phyloP scores from a whole-genome alignment of 2,329 filamentous ascomycete species.

The Penicillium hesseltinei region DNA sequence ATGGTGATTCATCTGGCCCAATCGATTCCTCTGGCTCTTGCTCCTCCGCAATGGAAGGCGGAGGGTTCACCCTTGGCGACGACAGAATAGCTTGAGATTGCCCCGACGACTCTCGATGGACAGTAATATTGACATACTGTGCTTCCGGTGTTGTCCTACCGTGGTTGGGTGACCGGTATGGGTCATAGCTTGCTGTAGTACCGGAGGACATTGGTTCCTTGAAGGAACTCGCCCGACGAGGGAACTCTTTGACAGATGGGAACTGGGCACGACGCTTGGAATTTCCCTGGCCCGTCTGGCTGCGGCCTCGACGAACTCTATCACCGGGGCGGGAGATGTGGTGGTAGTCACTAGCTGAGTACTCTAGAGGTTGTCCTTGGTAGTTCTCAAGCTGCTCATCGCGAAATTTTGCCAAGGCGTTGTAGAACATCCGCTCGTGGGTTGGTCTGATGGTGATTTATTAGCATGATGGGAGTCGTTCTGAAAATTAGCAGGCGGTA shows the following conservation, averaged over 20 bases:
- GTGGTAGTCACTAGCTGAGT: slow-evolving; percentile 89
- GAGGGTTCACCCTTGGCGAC: slow-evolving; percentile 12
- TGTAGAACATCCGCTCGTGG: slow-evolving; percentile 92
- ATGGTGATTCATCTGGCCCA: slow-evolving; percentile 28
- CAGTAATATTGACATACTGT: slow-evolving; percentile 65
- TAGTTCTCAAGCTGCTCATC: slow-evolving; percentile 87
- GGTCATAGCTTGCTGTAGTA: slow-evolving; percentile 71
- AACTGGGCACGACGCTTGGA: slow-evolving; percentile 53
- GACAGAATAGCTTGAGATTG: background rate
- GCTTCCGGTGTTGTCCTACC: slow-evolving; percentile 50
- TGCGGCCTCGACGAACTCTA: slow-evolving; percentile 36
- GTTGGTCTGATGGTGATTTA: slow-evolving; percentile 59
- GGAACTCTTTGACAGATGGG: slow-evolving; percentile 56
- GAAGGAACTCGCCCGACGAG: slow-evolving; percentile 50
- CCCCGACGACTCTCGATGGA: slow-evolving; percentile 55
- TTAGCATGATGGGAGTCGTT: background rate
- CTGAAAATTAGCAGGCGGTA: slow-evolving; percentile 12
- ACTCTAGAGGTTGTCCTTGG: slow-evolving; percentile 68
- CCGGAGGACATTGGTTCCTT: slow-evolving; percentile 46
- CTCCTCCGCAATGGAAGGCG: slow-evolving; percentile 23
- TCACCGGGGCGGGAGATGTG: slow-evolving; percentile 55
- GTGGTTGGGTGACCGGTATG: slow-evolving; percentile 69
- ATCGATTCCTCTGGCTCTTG: slow-evolving; percentile 18
- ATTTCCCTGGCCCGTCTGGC: slow-evolving; percentile 21
- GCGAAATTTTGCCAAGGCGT: slow-evolving; percentile 75